Evolutionary conservation across 208 protist genomes (phyloP).

Genomic region (Leishmania guyanensis): DNA sequence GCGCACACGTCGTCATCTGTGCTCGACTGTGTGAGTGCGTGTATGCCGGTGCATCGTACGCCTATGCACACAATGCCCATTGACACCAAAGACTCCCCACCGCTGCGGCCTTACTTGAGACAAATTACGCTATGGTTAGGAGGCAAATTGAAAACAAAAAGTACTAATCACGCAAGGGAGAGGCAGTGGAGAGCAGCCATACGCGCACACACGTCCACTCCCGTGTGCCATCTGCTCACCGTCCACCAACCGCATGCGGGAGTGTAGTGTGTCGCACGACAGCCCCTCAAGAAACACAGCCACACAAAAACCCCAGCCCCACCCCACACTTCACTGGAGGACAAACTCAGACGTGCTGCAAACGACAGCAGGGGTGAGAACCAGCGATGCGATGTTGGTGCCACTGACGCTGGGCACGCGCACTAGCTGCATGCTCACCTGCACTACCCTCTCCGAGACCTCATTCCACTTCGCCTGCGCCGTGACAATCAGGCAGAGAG

Average conservation of each 20-base stretch:
- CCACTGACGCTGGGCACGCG: conserved; percentile 7
- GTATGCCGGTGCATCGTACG: neutral
- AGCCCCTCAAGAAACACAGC: neutral
- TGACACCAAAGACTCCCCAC: neutral
- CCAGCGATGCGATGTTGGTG: conserved; percentile 8
- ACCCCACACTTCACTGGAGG: conserved; percentile 11
- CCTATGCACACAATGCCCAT: neutral
- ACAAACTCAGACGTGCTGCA: conserved; percentile 32
- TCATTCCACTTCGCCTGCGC: conserved; percentile 33
- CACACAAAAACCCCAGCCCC: neutral
- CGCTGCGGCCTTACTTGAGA: neutral
- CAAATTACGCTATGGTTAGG: neutral
- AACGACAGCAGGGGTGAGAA: conserved; percentile 40
- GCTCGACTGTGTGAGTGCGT: neutral
- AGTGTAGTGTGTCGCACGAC: neutral
- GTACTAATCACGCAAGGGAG: neutral
- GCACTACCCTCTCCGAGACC: conserved; percentile 24
- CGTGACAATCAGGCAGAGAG: conserved; percentile 27
- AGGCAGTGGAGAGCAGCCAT: neutral
- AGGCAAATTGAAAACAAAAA: neutral
- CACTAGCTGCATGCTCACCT: conserved; percentile 48
- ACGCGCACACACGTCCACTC: neutral
- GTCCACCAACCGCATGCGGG: neutral
- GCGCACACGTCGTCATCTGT: too few relatives aligned
- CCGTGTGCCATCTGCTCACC: neutral